Percentiles rank a stretch among this genome's conserved stretches.
These are phyloP conservation scores for Ochromonas danica DNA, from an alignment of 108 stramenopile genomes.

Conservation along the genomic window DNA sequence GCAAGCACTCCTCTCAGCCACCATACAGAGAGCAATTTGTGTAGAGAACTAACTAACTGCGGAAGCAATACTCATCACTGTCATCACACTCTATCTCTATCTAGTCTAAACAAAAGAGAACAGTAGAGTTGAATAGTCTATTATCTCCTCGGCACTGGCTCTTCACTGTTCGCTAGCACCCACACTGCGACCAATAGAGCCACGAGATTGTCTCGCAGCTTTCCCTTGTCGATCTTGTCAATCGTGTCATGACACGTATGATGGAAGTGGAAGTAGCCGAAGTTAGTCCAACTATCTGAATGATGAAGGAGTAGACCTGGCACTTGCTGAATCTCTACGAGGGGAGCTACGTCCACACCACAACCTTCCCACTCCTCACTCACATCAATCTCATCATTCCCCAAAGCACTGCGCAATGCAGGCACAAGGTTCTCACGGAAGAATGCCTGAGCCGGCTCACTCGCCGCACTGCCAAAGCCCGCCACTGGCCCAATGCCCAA, in stretches of 20 bases:
- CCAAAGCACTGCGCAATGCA: not conserved
- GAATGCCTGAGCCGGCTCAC: not conserved
- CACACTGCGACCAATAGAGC: not conserved
- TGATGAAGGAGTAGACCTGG: not conserved
- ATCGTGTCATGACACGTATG: not conserved
- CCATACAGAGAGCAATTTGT: no score
- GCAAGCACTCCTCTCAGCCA: no score
- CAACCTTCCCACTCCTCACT: not conserved
- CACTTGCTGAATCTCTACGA: not conserved
- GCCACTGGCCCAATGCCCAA: not conserved
- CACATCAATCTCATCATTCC: not conserved
- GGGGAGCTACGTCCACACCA: not conserved
- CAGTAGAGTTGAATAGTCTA: no score
- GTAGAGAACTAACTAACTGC: no score
- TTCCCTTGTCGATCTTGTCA: not conserved
- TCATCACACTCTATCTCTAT: no score
- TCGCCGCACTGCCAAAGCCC: not conserved
- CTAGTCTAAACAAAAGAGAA: no score
- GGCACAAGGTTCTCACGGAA: not conserved
- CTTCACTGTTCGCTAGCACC: not conserved
- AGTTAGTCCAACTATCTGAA: not conserved
- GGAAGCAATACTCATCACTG: no score
- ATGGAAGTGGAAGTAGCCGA: not conserved
- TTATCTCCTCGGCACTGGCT: no score
- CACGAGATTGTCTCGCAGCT: not conserved